A percentile compares a stretch with the other conserved stretches of the same genome.
Conservation (phyloP, 169 alveolate species). For the Plasmodium ovale region DNA sequence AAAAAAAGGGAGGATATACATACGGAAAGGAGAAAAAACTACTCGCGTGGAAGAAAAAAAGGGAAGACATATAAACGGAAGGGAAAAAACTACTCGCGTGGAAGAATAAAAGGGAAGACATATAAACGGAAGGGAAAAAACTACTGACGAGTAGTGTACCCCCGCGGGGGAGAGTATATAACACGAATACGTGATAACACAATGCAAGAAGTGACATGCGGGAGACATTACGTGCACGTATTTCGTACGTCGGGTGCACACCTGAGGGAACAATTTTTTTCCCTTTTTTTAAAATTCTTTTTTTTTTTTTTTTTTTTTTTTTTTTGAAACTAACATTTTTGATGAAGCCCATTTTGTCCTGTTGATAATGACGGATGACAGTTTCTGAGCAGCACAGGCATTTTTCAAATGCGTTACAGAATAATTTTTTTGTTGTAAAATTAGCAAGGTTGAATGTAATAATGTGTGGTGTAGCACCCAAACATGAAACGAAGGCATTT, state of each 20-base stretch:
- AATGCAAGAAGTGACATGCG: neutral
- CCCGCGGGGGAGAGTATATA: no score
- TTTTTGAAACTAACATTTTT: constrained; percentile 41
- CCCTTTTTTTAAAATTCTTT: no score
- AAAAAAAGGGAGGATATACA: neutral
- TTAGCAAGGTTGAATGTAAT: constrained; percentile 79
- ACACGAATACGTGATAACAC: neutral
- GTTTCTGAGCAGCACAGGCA: constrained; percentile 83
- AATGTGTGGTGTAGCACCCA: constrained; percentile 85
- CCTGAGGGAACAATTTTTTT: no score
- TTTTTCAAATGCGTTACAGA: constrained; percentile 75
- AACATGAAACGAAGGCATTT: constrained; percentile 68
- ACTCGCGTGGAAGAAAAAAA: neutral
- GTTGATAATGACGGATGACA: constrained; percentile 58
- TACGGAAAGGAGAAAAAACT: neutral
- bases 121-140: neutral
- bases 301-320: neutral
- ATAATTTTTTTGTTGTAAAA: constrained; percentile 59
- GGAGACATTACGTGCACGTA: no score
- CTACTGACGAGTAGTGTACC: neutral
- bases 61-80: neutral
- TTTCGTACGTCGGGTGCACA: no score
- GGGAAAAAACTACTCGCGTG: neutral
- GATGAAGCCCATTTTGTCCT: constrained; percentile 58
- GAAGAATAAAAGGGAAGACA: neutral